These are phyloP conservation scores for Teunomyces gatunensis DNA, from an alignment of 805 yeast species.

Conservation along the genomic window DNA sequence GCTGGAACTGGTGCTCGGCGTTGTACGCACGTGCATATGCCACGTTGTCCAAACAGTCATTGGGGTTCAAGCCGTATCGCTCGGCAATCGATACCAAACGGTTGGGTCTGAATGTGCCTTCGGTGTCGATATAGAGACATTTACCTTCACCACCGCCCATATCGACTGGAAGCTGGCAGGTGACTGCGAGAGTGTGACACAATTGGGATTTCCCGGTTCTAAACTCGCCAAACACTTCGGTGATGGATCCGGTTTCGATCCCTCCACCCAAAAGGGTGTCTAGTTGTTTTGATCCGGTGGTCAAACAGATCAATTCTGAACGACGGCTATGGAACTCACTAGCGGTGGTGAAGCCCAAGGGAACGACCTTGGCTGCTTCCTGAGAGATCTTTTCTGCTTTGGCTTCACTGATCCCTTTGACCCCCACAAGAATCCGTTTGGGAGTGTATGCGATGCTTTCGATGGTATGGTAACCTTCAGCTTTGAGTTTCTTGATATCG, in stretches of 20 bases:
- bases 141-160: slow-evolving; percentile 99
- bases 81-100: slow-evolving; percentile 86
- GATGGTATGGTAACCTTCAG: slow-evolving; percentile 83
- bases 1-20: slow-evolving; percentile 90
- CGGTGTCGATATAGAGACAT: slow-evolving; percentile 93
- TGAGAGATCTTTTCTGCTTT: slow-evolving; percentile 82
- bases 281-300: slow-evolving; percentile 92
- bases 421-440: slow-evolving; percentile 66
- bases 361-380: slow-evolving; percentile 85
- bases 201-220: slow-evolving; percentile 97
- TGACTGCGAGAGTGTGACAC: slow-evolving; percentile 94
- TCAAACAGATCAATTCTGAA: slow-evolving; percentile 84
- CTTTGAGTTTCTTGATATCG: slow-evolving; percentile 77
- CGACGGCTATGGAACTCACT: slow-evolving; percentile 89
- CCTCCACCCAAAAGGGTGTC: slow-evolving; percentile 96
- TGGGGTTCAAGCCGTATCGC: slow-evolving; percentile 87
- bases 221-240: slow-evolving; percentile 96
- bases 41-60: slow-evolving; percentile 93
- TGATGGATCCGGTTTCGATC: slow-evolving; percentile 93
- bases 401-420: slow-evolving; percentile 93
- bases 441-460: slow-evolving; percentile 94
- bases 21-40: slow-evolving; percentile 97
- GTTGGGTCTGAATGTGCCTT: slow-evolving; percentile 93
- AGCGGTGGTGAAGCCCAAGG: slow-evolving; percentile 97
- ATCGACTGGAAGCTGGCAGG: slow-evolving; percentile 93